Percentiles rank a stretch among this genome's conserved stretches.
phyloP scores from a whole-genome alignment of 1,284 basidiomycete species.

The Cystobasidium slooffiae region DNA sequence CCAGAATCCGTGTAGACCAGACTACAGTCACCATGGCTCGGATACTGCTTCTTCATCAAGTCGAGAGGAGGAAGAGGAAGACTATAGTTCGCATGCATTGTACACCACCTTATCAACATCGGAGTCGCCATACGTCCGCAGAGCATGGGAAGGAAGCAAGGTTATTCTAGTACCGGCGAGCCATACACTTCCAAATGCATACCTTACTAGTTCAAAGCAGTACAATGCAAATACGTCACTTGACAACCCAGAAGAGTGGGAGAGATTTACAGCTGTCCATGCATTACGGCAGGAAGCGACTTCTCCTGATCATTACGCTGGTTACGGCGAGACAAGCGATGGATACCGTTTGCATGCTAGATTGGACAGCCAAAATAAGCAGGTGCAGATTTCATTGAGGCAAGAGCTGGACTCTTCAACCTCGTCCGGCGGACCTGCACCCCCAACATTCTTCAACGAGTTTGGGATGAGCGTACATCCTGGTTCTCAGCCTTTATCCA shows the following conservation, averaged over 20 bases:
- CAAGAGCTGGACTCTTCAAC: conserved; percentile 7
- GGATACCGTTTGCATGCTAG: conserved; percentile 27
- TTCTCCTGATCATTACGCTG: conserved; percentile 34
- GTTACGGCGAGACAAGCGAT: conserved; percentile 27
- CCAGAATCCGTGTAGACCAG: background rate
- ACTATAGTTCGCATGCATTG: conserved; percentile 45
- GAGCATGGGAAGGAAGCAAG: conserved; percentile 47
- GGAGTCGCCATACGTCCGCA: conserved; percentile 46
- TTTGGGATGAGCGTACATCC: conserved; percentile 16
- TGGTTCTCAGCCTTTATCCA: conserved; percentile 1
- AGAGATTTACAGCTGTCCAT: conserved; percentile 32
- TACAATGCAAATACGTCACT: background rate
- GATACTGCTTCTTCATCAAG: conserved; percentile 2
- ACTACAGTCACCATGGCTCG: background rate
- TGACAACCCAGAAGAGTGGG: conserved; percentile 13
- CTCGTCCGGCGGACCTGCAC: background rate
- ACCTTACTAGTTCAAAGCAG: conserved; percentile 6
- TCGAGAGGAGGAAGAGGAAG: conserved; percentile 46
- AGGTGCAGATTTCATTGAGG: conserved; percentile 28
- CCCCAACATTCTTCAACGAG: background rate
- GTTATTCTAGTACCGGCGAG: conserved; percentile 46
- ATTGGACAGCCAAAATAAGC: conserved; percentile 8
- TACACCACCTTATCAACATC: conserved; percentile 46
- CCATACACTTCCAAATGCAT: conserved; percentile 44
- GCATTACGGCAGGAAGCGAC: conserved; percentile 29